Conservation (phyloP, 1,139 yeast genomes). For the Pichia sp. region DNA sequence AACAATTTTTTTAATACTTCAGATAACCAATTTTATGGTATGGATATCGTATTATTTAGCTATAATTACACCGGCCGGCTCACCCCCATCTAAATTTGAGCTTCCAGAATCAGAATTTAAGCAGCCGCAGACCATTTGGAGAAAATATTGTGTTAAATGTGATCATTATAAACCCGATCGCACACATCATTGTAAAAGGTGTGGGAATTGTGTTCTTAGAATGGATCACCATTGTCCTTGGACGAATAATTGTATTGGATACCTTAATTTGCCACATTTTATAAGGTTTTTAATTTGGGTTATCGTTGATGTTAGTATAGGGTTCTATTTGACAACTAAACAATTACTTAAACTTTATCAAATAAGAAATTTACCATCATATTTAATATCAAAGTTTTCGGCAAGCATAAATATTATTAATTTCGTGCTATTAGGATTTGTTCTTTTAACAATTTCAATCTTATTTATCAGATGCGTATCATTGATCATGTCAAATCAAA, state of each 20-base stretch:
- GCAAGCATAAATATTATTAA: conserved; percentile 51
- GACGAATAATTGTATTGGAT: conserved; percentile 83
- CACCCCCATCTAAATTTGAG: conserved; percentile 40
- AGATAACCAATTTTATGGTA: conserved; percentile 45
- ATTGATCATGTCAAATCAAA: conserved; percentile 62
- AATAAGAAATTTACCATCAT: conserved; percentile 52
- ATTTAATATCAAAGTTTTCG: conserved; percentile 48
- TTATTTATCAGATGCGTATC: conserved; percentile 56
- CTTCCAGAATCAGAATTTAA: conserved; percentile 29
- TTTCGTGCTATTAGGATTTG: conserved; percentile 52
- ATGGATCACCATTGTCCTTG: conserved; percentile 90
- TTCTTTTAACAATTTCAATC: conserved; percentile 50
- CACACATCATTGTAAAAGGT: conserved; percentile 69
- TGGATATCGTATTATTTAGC: conserved; percentile 72
- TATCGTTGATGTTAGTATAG: conserved; percentile 46
- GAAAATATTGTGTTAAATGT: conserved; percentile 63
- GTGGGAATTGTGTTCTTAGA: conserved; percentile 55
- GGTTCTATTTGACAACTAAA: conserved; percentile 37
- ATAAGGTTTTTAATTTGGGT: conserved; percentile 72
- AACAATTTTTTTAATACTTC: conserved; percentile 39
- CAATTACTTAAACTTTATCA: conserved; percentile 44
- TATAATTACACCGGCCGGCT: conserved; percentile 51
- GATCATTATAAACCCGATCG: conserved; percentile 64
- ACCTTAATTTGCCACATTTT: conserved; percentile 74
- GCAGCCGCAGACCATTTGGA: conserved; percentile 34